Base-by-base conservation (phyloP, 768 basidiomycete species). In the Serendipita vermifera region DNA sequence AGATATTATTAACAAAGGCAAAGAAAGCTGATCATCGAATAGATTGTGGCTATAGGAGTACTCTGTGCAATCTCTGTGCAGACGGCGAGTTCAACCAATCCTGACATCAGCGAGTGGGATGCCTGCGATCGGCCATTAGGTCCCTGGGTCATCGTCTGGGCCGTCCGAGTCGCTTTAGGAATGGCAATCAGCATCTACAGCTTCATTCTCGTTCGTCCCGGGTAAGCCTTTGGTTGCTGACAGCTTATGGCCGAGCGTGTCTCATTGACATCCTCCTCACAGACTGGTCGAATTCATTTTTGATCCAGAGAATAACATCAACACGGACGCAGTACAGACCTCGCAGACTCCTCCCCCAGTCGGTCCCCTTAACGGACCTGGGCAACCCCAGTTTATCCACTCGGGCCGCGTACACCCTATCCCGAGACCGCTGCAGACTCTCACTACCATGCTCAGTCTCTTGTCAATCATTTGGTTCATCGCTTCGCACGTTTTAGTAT, bases 391-490 rank as follows among this genome's bases (percentile, higher is more conserved):
- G 24, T 51, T 51, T n/a, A 51, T 51, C 17, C 46, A 51, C 46
- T 22, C 46, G 20, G 46, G 46, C 7, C 46, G 46, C 22, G 27
- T 27, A 22, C 46, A 31, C 46, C 46, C 46, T 9, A 7, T 22
- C 24, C 46, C 46, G n/a, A 22, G 46, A 29, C n/a, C 15, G 22
- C 11, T 51, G n/a, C 46, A 51, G 29, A 27, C 46, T 15, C 64
- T 87, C 54, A 78, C 81, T 1, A 72, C 83, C 55, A 69, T 85
- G 62, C 77, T 77, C 14, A 83, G 86, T 17, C 66, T 87, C 57
- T 65, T 86, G 57, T 84, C 83, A n/a, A 64, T 90, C 6, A 80
- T 76, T 56, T 91, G 89, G 85, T 90, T 90, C 62, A 66, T 90
- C 26, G 82, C 80, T 15, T 85, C 87, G 9, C 84, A 91, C 64